These are phyloP conservation scores for Lasiosphaeria ovina DNA, from an alignment of 495 filamentous ascomycete genomes.

Conservation along the genomic window DNA sequence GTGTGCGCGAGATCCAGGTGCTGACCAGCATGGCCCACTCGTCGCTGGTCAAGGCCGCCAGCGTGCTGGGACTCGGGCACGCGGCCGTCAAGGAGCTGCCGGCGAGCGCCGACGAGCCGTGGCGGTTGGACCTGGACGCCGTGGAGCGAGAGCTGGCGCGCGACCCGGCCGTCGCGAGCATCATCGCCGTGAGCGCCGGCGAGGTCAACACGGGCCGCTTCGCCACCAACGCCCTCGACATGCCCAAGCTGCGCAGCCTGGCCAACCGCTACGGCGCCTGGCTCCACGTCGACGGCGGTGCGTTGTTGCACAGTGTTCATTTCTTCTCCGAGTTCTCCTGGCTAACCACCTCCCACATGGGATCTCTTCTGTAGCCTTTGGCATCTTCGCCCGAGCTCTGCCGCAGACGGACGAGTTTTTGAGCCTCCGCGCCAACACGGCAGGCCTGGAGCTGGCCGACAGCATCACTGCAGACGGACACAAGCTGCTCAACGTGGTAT, in stretches of 20 bases:
- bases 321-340: neutral
- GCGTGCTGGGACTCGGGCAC: slow-evolving; percentile 76
- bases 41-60: slow-evolving; percentile 77
- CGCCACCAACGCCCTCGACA: slow-evolving; percentile 60
- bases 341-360: neutral
- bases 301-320: slow-evolving; percentile 13
- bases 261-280: slow-evolving; percentile 76
- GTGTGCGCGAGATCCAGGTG: slow-evolving; percentile 66
- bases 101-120: slow-evolving; percentile 50
- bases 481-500: slow-evolving; percentile 84
- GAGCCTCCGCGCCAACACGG: slow-evolving; percentile 50
- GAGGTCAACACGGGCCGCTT: slow-evolving; percentile 93
- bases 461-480: slow-evolving; percentile 85
- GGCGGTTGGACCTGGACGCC: slow-evolving; percentile 64
- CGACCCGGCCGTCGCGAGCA: slow-evolving; percentile 54
- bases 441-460: slow-evolving; percentile 79
- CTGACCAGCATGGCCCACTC: slow-evolving; percentile 81
- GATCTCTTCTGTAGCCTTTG: slow-evolving; percentile 60
- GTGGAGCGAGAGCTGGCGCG: slow-evolving; percentile 49
- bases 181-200: slow-evolving; percentile 75
- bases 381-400: slow-evolving; percentile 72
- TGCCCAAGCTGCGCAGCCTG: slow-evolving; percentile 62
- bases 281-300: slow-evolving; percentile 84
- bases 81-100: slow-evolving; percentile 60
- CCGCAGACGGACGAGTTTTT: slow-evolving; percentile 59